A percentile compares a stretch with the other conserved stretches of the same genome.
phyloP scores from a whole-genome alignment of 106 monocot species.

The Dendrobium huoshanense region DNA sequence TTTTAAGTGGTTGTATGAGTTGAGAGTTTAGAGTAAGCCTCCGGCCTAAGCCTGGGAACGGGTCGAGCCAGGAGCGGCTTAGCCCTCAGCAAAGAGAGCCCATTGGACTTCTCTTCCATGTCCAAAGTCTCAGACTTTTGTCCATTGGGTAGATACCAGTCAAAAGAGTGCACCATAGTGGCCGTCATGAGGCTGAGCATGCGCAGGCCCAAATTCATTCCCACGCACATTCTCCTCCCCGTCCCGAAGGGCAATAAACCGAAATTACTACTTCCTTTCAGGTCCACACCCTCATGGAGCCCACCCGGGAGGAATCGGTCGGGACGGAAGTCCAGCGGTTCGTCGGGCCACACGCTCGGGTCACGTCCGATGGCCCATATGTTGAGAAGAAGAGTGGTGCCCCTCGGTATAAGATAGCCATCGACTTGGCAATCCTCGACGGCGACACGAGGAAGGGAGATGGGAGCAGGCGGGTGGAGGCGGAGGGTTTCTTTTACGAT shows the following conservation, averaged over 20 bases:
- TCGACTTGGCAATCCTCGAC: constrained; percentile 26
- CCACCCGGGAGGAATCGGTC: constrained; percentile 36
- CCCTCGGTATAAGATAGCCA: constrained; percentile 30
- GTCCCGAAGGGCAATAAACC: constrained; percentile 42
- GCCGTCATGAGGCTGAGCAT: constrained; percentile 39
- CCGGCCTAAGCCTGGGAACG: constrained; percentile 14
- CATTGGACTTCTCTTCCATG: constrained; percentile 32
- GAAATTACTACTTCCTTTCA: constrained; percentile 28
- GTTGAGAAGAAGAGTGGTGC: constrained; percentile 33
- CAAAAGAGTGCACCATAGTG: constrained; percentile 31
- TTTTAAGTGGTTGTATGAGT: not conserved
- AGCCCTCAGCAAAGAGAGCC: constrained; percentile 23
- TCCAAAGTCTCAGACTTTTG: constrained; percentile 16
- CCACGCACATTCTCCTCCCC: constrained; percentile 41
- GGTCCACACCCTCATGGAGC: constrained; percentile 10
- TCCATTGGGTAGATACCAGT: constrained; percentile 31
- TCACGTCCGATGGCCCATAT: constrained; percentile 45
- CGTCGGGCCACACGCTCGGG: constrained; percentile 25
- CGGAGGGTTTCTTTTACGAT: constrained; percentile 44
- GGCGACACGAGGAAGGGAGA: constrained; percentile 35
- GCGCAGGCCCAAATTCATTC: constrained; percentile 34
- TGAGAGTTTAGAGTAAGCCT: constrained; percentile 7
- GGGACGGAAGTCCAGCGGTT: constrained; percentile 29
- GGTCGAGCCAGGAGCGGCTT: constrained; percentile 20
- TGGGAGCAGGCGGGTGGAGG: constrained; percentile 41